Evolutionary conservation across 2,329 filamentous ascomycete genomes (phyloP), one percentile per base, ranked within the genome.

Genomic region (Aureobasidium vineae): DNA sequence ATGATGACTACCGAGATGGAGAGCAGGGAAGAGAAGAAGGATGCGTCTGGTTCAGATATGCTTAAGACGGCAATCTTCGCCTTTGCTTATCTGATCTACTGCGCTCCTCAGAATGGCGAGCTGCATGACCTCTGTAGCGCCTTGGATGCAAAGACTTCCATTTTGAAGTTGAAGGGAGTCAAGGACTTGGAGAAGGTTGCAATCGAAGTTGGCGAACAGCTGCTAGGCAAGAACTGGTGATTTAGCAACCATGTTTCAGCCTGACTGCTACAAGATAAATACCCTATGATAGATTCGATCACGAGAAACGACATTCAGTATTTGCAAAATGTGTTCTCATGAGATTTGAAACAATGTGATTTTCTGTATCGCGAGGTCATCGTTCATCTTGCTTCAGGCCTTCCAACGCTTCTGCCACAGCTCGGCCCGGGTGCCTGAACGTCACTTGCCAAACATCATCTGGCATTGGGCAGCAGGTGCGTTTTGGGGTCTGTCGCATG

Each of bases 41-140:
- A 59, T 11, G 52, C 60, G n/a, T 31, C 40, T 6, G 74, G 70
- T 41, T 68, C 68, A 31, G 92, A 97, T 72, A 90, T 90, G 0
- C 77, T 93, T 16, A 90, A 90, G 73, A 91, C 91, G 0, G 86
- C 93, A 76, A 72, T 97, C 40, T 81, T 92, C 19, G 89, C 90
- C 1, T 76, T 96, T 21, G 94, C 92, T 0, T 85, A 92, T 70
- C 75, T 97, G 31, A 83, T 89, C 0, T 97, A 93, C 73, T 86
- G 86, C 68, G 84, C 86, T 2, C 85, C 87, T 5, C 73, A 86
- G 41, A 85, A 89, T 36, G 90, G 92, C 0, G 90, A 93, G 70
- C 75, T 97, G n/a, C 81, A 88, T 13, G 92, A 96, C 75, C 78
- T 97, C n/a, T 83, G 92, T 70, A 85, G 85, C 66, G 88, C 87